phyloP scores from a whole-genome alignment of 192 early-diverging fungal genomes.

The Umbelopsis vinacea region DNA sequence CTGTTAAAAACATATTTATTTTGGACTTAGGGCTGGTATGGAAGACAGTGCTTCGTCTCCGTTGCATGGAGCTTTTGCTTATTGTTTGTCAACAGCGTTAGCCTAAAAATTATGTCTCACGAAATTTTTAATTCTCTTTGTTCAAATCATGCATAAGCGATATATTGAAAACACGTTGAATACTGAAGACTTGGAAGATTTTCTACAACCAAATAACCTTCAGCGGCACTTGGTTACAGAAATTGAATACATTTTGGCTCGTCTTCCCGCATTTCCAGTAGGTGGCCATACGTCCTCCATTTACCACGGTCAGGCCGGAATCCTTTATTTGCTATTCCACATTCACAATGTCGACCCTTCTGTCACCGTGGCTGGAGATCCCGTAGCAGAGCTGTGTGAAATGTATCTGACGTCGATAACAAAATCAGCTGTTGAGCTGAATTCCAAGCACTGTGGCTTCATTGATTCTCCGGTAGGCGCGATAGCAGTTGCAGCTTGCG shows the following conservation, averaged over 20 bases:
- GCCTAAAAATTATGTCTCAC: no score
- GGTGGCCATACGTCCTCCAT: slow-evolving; percentile 7
- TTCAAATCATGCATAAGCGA: slow-evolving; percentile 5
- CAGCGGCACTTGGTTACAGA: neutral
- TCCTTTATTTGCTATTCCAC: slow-evolving; percentile 11
- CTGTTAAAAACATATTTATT: no score
- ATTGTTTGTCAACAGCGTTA: no score
- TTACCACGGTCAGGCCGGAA: slow-evolving; percentile 10
- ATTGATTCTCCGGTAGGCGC: slow-evolving; percentile 4
- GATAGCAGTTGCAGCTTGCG: slow-evolving; percentile 7
- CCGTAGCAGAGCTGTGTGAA: slow-evolving; percentile 8
- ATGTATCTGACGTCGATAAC: slow-evolving; percentile 8
- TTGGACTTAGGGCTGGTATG: no score
- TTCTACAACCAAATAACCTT: slow-evolving; percentile 2
- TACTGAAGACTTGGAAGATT: neutral
- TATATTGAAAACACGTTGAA: slow-evolving; percentile 14
- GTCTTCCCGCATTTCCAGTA: slow-evolving; percentile 9
- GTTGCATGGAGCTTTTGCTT: no score
- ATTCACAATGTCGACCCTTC: slow-evolving; percentile 16
- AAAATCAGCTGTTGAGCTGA: neutral
- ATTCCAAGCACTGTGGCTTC: slow-evolving; percentile 8
- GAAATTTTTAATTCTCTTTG: no score
- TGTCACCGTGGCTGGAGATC: slow-evolving; percentile 2
- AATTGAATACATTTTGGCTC: slow-evolving; percentile 11
- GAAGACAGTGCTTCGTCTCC: no score